Evolutionary conservation across 1,284 basidiomycete species (phyloP), one percentile per base, ranked within the genome.

Genomic region (Apiotrichum laibachii): DNA sequence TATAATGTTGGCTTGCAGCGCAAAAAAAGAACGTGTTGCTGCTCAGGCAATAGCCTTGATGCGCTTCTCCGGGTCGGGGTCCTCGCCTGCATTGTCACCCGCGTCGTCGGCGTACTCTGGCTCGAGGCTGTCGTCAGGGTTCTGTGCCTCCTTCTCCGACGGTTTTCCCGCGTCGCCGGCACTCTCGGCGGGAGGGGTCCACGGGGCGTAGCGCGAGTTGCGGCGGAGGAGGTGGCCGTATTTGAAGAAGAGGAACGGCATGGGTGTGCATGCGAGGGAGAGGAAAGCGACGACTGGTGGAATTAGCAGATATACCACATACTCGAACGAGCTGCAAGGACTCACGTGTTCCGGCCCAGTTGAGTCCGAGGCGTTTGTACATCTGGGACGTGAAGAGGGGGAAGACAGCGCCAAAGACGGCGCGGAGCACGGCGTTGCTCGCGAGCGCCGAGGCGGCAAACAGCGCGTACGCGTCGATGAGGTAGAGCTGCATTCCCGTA

Each of bases 401-500:
- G 69, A 73, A 72, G 18, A 65, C 62, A 12, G 62, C 62, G 5
- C 86, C 88, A 54, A 86, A 82, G 3, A 83, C 73, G 3, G 84
- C 85, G 44, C 88, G 83, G 42, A 86, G 71, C 31, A 90, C 83
- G 31, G 88, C 84, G 22, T 86, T 87, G 37, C 87, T 83, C 0
- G 88, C 86, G 37, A 88, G 80, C 4, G 86, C 86, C 57, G 83
- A 84, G 0, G 87, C 86, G 58, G 85, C 85, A 66, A 85, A 73
- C 6, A 73, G 62, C 7, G 66, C 78, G 71, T 86, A 87, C 2
- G 82, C 78, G 64, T 86, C 86, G 81, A 88, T 85, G 55, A 87
- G 78, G 77, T 88, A 88, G 40, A 63, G 67, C 37, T 63, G 67
- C 45, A 73, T 64, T 1, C 55, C 81, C 57, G 84, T 83, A 68